A percentile compares a stretch with the other conserved stretches of the same genome.
Evolutionary conservation across 257 asterid genomes (phyloP).

Genomic region (Solanum sitiens): DNA sequence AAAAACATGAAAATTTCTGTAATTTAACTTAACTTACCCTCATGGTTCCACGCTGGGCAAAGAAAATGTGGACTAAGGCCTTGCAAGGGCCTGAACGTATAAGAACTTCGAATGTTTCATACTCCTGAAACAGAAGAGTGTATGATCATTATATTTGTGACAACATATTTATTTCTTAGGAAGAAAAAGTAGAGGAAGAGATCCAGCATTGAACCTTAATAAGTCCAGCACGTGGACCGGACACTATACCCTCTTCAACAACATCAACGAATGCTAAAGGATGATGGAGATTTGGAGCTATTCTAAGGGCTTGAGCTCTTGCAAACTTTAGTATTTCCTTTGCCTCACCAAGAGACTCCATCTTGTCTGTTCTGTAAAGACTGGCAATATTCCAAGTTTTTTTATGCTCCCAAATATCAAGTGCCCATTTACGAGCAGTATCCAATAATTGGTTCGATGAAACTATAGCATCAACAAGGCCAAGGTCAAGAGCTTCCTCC

Average conservation of each 20-base stretch:
- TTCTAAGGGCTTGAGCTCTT: constrained; percentile 69
- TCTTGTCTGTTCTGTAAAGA: constrained; percentile 67
- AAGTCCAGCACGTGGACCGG: constrained; percentile 85
- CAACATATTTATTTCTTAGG: neutral
- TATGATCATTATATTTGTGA: neutral
- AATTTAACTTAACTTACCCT: constrained; percentile 31
- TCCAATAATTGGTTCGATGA: constrained; percentile 51
- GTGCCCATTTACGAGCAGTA: constrained; percentile 82
- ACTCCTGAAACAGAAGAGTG: constrained; percentile 51
- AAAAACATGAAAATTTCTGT: neutral
- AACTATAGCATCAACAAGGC: constrained; percentile 89
- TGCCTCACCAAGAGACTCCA: constrained; percentile 84
- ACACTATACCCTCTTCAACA: constrained; percentile 79
- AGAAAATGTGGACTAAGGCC: constrained; percentile 92
- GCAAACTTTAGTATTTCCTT: constrained; percentile 85
- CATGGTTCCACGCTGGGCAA: constrained; percentile 92
- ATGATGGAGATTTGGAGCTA: constrained; percentile 83
- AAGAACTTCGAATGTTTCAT: constrained; percentile 70
- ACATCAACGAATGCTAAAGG: constrained; percentile 87
- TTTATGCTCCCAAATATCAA: constrained; percentile 65
- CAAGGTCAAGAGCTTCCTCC: constrained; percentile 73
- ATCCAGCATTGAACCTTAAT: constrained; percentile 48
- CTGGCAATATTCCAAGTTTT: constrained; percentile 67
- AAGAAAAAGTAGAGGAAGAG: neutral
- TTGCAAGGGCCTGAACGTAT: constrained; percentile 72